Base-by-base conservation (phyloP, 495 filamentous ascomycete species). In the Durotheca rogersii region DNA sequence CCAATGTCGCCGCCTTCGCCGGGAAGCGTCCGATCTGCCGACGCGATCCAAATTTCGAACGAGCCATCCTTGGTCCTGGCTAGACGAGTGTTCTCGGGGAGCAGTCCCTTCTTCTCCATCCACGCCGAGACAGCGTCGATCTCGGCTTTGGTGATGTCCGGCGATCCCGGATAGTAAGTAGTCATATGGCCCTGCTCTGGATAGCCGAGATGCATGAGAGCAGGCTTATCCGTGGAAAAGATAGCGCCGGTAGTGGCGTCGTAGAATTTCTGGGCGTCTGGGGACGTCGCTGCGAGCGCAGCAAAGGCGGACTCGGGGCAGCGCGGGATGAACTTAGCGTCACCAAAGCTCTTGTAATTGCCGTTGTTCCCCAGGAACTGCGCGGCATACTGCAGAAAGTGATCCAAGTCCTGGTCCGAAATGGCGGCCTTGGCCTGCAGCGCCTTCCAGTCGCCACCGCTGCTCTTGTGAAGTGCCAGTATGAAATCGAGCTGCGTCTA, bases 261-360 rank as follows among this genome's bases (percentile, higher is more conserved):
- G 56, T 87, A 90, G 32, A 82, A 75, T 31, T 74, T 75, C 56
- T 82, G 77, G 2, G 83, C 82, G 37, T 76, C 69, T 6, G 77
- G 70, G 0, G 83, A 84, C 11, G 72, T 70, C 14, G 82, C 77
- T 15, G 87, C 84, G n/a, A 98, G 70, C 50, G 83, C 80, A 25
- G 82, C 77, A 45, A 98, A 77, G 21, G 79, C 77, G 12, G 81
- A 77, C 38, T 81, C 72, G 9, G 79, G 67, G 47, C 90, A 78
- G 32, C 91, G 78, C 6, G 93, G 93, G 43, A 98, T 82, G 67
- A 96, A 96, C 64, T 97, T 98, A 50, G 84, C 80, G 66, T 98
- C 93, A 25, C 93, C 93, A 57, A 96, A 96, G 20, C 86, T 87
- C 71, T 96, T 96, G 74, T 95, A 98, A 68, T 98, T 98, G 35